Conservation (phyloP, 2,329 filamentous ascomycete genomes). For the Acrodontium crateriforme region DNA sequence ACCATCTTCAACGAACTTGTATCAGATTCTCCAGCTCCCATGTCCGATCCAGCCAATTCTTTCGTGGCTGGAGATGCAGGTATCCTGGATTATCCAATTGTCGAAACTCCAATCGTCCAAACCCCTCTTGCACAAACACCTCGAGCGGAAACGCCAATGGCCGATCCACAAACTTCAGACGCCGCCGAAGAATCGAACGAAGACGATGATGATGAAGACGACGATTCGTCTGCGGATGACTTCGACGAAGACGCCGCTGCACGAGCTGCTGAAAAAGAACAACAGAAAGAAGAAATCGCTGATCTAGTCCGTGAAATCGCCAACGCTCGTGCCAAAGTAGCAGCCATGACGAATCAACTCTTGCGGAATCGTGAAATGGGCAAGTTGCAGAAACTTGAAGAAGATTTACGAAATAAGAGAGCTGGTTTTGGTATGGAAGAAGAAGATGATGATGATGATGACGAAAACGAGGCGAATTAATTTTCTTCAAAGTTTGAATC, state of each 20-base stretch:
- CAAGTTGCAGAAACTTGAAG: constrained; percentile 36
- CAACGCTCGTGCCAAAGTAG: constrained; percentile 22
- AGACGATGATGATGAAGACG: constrained; percentile 33
- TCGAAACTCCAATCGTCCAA: background rate
- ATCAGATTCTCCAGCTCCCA: constrained; percentile 14
- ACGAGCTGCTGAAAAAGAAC: constrained; percentile 32
- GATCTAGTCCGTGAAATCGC: constrained; percentile 40
- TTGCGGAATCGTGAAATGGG: constrained; percentile 36
- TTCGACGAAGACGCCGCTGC: constrained; percentile 40
- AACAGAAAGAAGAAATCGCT: constrained; percentile 39
- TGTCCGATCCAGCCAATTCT: constrained; percentile 15
- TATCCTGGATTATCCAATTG: constrained; percentile 8
- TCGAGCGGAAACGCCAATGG: constrained; percentile 9
- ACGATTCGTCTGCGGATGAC: constrained; percentile 27
- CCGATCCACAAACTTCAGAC: constrained; percentile 2
- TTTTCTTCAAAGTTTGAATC: too few species aligned
- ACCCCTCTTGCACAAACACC: constrained; percentile 13
- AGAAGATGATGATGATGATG: constrained; percentile 12
- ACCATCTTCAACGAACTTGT: constrained; percentile 13
- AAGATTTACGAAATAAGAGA: constrained; percentile 42
- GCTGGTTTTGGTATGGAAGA: constrained; percentile 24
- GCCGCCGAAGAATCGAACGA: constrained; percentile 22
- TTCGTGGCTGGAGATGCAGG: constrained; percentile 10
- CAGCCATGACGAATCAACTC: constrained; percentile 32
- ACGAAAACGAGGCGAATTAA: too few species aligned